A percentile compares a stretch with the other conserved stretches of the same genome.
phyloP scores from a whole-genome alignment of 495 filamentous ascomycete species.

The Acidiella bohemica region DNA sequence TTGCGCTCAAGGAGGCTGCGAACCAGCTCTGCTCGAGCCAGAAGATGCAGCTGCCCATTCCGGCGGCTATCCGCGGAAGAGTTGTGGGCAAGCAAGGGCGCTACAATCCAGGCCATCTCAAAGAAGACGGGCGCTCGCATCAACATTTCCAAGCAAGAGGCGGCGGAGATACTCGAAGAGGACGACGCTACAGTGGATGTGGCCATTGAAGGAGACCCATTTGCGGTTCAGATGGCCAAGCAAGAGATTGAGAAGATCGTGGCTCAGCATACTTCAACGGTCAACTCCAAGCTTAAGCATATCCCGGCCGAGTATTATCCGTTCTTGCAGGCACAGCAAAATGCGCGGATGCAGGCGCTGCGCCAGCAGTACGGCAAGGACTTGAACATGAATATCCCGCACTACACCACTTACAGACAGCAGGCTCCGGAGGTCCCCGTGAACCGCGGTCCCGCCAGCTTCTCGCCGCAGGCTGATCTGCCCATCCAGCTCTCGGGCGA shows the following conservation, averaged over 20 bases:
- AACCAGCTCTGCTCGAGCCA: constrained; percentile 69
- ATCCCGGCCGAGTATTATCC: constrained; percentile 90
- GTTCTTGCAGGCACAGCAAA: constrained; percentile 78
- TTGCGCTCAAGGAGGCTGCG: constrained; percentile 75
- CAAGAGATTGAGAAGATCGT: constrained; percentile 74
- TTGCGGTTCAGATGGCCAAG: constrained; percentile 66
- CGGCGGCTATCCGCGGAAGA: constrained; percentile 63
- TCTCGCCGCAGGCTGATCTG: constrained; percentile 49
- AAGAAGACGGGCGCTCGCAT: constrained; percentile 75
- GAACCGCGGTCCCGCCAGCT: constrained; percentile 49
- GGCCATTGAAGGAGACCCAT: constrained; percentile 74
- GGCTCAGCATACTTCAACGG: constrained; percentile 67
- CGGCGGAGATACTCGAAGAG: constrained; percentile 33
- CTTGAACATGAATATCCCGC: constrained; percentile 64
- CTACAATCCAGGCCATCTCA: constrained; percentile 77
- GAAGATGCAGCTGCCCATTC: constrained; percentile 62
- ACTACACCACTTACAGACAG: constrained; percentile 57
- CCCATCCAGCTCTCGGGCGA: constrained; percentile 80
- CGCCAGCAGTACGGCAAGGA: constrained; percentile 48
- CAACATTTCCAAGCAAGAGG: constrained; percentile 69
- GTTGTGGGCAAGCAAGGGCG: constrained; percentile 85
- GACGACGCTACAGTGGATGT: constrained; percentile 79
- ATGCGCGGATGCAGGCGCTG: constrained; percentile 48
- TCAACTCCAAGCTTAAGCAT: constrained; percentile 60
- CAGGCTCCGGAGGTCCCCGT: constrained; percentile 54